Conservation (phyloP, 352 stramenopile genomes). For the Elongisporangium undulatum region DNA sequence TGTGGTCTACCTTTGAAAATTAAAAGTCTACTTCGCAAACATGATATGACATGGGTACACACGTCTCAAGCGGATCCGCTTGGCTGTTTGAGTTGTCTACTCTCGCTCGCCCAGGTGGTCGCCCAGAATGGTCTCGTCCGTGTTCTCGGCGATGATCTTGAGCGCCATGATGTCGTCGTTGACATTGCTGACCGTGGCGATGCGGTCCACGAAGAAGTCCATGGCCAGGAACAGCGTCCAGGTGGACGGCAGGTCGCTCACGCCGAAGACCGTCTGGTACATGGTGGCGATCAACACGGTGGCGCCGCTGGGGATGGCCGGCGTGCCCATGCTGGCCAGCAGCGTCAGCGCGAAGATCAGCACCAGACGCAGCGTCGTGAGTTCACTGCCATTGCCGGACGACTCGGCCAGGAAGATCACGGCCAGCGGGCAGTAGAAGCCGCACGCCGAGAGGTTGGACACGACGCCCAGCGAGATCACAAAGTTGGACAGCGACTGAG, state of each 20-base stretch:
- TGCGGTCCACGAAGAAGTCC: constrained; percentile 63
- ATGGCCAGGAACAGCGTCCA: constrained; percentile 57
- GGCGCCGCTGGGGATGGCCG: constrained; percentile 43
- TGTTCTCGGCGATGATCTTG: constrained; percentile 69
- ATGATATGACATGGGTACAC: background rate
- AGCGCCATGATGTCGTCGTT: constrained; percentile 79
- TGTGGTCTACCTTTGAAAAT: too few relatives aligned
- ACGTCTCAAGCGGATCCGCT: too few relatives aligned
- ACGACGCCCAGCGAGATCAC: constrained; percentile 68
- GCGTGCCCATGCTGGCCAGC: constrained; percentile 42
- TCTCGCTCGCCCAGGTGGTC: constrained; percentile 49
- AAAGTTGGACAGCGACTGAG: constrained; percentile 72
- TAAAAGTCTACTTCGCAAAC: too few relatives aligned
- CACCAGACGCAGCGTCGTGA: constrained; percentile 43
- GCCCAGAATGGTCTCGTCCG: constrained; percentile 57
- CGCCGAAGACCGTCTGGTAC: constrained; percentile 59
- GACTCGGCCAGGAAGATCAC: constrained; percentile 61
- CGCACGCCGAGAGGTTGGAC: constrained; percentile 52
- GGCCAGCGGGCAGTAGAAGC: constrained; percentile 59
- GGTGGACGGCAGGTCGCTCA: constrained; percentile 34
- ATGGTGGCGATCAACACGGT: constrained; percentile 57
- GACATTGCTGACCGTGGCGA: constrained; percentile 67
- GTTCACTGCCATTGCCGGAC: constrained; percentile 39
- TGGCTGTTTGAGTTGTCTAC: background rate
- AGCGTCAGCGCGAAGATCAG: constrained; percentile 51